phyloP scores from a whole-genome alignment of 2,329 filamentous ascomycete species.

The Neodidymelliopsis sp. region DNA sequence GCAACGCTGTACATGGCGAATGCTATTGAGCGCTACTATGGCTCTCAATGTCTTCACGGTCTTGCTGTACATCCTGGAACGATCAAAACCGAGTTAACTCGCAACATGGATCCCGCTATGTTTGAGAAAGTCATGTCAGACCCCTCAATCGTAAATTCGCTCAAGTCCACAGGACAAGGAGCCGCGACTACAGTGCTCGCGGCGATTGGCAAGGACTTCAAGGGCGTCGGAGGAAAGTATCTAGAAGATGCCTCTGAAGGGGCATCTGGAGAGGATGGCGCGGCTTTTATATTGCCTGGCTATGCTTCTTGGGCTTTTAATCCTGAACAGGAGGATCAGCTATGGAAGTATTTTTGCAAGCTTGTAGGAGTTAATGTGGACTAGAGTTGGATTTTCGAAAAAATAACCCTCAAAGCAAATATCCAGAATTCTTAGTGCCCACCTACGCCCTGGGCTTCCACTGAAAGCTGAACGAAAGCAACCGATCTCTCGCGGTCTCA shows the following conservation, averaged over 20 bases:
- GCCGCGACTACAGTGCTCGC: slow-evolving; percentile 49
- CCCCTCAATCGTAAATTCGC: background rate
- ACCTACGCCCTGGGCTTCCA: background rate
- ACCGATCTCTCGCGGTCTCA: slow-evolving; percentile 1
- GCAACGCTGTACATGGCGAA: slow-evolving; percentile 63
- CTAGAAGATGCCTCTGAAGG: too few species aligned
- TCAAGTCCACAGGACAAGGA: slow-evolving; percentile 45
- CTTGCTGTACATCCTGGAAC: slow-evolving; percentile 24
- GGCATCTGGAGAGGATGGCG: too few species aligned
- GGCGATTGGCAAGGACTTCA: slow-evolving; percentile 42
- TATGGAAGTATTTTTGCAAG: too few species aligned
- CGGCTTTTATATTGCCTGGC: too few species aligned
- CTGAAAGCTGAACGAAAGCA: slow-evolving; percentile 5
- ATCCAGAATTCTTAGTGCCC: background rate
- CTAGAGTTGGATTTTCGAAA: too few species aligned
- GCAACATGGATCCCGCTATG: background rate
- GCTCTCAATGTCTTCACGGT: slow-evolving; percentile 53
- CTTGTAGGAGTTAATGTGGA: too few species aligned
- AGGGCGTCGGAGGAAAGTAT: slow-evolving; percentile 46
- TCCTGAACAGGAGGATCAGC: too few species aligned
- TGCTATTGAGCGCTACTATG: slow-evolving; percentile 60
- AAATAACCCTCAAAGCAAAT: slow-evolving; percentile 1
- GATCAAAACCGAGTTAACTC: slow-evolving; percentile 17
- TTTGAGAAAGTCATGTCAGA: slow-evolving; percentile 9
- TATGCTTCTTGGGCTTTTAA: too few species aligned